A percentile compares a stretch with the other conserved stretches of the same genome.
These are phyloP conservation scores for Inga leiocalycina DNA, from an alignment of 306 rosid genomes.

Conservation along the genomic window DNA sequence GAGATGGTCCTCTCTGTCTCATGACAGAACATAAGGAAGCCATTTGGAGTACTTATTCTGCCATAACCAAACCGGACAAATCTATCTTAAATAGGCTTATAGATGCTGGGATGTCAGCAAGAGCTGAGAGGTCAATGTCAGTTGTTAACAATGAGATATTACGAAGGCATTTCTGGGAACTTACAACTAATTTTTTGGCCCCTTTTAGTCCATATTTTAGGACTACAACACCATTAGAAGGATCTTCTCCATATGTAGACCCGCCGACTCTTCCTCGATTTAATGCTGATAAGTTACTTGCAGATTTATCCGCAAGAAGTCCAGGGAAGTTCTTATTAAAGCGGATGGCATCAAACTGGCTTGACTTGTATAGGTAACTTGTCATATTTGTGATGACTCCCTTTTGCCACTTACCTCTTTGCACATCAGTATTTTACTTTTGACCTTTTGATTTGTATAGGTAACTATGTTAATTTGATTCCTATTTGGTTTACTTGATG, in stretches of 20 bases:
- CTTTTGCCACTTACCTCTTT: slow-evolving; percentile 17
- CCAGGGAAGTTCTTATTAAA: slow-evolving; percentile 90
- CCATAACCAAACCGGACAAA: slow-evolving; percentile 86
- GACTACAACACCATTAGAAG: slow-evolving; percentile 72
- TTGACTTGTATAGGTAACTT: slow-evolving; percentile 70
- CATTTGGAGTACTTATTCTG: slow-evolving; percentile 84
- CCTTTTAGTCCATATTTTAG: slow-evolving; percentile 89
- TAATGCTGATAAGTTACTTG: slow-evolving; percentile 55
- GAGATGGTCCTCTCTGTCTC: slow-evolving; percentile 95
- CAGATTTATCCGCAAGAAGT: slow-evolving; percentile 74
- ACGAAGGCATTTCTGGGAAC: slow-evolving; percentile 86
- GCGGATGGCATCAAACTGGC: slow-evolving; percentile 88
- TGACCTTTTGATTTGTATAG: slow-evolving; percentile 6
- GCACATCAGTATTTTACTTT: background rate
- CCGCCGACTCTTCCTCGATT: slow-evolving; percentile 70
- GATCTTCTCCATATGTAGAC: slow-evolving; percentile 77
- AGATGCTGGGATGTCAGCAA: slow-evolving; percentile 88
- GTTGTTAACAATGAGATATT: slow-evolving; percentile 90
- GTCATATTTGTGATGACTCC: slow-evolving; percentile 12
- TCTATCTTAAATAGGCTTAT: slow-evolving; percentile 84
- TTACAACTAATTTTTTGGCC: slow-evolving; percentile 86
- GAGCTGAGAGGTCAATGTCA: slow-evolving; percentile 89
- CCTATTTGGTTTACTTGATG: slow-evolving; percentile 16
- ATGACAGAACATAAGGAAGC: slow-evolving; percentile 98
- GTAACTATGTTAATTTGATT: background rate